phyloP scores from a whole-genome alignment of 768 basidiomycete species.

The Auricularia cornea region DNA sequence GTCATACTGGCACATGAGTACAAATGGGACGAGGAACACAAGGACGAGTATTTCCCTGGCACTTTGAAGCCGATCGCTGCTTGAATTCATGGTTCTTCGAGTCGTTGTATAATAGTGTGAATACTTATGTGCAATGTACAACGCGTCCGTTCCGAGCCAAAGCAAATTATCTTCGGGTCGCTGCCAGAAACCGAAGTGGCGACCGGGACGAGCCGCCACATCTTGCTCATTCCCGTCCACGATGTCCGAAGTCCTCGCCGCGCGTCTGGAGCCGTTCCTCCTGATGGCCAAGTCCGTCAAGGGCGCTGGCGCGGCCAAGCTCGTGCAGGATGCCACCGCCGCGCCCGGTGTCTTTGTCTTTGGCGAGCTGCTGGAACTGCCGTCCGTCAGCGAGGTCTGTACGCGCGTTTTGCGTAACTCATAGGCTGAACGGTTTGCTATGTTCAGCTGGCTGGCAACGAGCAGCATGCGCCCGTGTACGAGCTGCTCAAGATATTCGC shows the following conservation, averaged over 20 bases:
- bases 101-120: too few relatives aligned
- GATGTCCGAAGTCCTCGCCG: slow-evolving; percentile 28
- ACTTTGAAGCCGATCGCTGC: too few relatives aligned
- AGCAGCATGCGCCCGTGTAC: slow-evolving; percentile 54
- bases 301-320: slow-evolving; percentile 87
- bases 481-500: slow-evolving; percentile 79
- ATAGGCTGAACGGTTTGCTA: too few relatives aligned
- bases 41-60: not conserved
- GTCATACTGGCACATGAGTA: not conserved
- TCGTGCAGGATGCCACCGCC: slow-evolving; percentile 76
- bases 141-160: too few relatives aligned
- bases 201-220: not conserved
- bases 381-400: slow-evolving; percentile 77
- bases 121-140: too few relatives aligned
- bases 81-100: too few relatives aligned
- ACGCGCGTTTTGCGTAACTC: not conserved
- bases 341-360: slow-evolving; percentile 91
- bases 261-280: slow-evolving; percentile 81
- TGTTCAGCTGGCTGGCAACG: slow-evolving; percentile 53
- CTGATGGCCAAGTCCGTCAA: slow-evolving; percentile 88
- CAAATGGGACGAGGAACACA: not conserved
- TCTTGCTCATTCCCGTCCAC: not conserved
- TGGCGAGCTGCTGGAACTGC: slow-evolving; percentile 73
- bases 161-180: too few relatives aligned
- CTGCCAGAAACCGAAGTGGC: too few relatives aligned